Conservation (phyloP, 2,329 filamentous ascomycete genomes). For the Zymoseptoria passerinii region DNA sequence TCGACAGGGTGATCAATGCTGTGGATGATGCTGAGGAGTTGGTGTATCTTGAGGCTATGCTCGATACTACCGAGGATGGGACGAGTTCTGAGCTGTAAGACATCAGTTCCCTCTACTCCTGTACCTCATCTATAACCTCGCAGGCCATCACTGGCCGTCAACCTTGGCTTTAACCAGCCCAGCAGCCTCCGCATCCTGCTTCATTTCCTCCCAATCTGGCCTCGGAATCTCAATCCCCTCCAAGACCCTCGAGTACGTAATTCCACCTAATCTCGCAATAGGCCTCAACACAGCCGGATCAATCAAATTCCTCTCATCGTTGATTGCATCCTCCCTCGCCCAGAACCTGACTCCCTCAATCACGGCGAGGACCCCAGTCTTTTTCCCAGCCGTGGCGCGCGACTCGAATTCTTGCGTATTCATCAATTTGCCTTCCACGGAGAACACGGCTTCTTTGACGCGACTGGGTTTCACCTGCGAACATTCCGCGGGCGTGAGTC, state of each 20-base stretch:
- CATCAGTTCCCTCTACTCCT: background rate
- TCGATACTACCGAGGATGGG: constrained; percentile 8
- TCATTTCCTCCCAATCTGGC: constrained; percentile 42
- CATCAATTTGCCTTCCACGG: constrained; percentile 71
- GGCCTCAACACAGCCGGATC: constrained; percentile 68
- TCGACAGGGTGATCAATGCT: constrained; percentile 50
- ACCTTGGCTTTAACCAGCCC: constrained; percentile 46
- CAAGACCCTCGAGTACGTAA: constrained; percentile 66
- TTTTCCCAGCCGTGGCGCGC: constrained; percentile 59
- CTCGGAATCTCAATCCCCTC: constrained; percentile 65
- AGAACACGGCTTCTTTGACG: constrained; percentile 75
- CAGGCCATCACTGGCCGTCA: constrained; percentile 30
- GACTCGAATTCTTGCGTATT: constrained; percentile 70
- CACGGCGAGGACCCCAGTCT: constrained; percentile 64
- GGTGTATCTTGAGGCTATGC: constrained; percentile 41
- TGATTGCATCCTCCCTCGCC: constrained; percentile 80
- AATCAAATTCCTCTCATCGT: constrained; percentile 64
- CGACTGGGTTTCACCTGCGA: constrained; percentile 60
- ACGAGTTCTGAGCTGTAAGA: background rate
- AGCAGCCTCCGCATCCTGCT: constrained; percentile 44
- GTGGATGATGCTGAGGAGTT: constrained; percentile 46
- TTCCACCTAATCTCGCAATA: constrained; percentile 72
- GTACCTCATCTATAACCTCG: constrained; percentile 1
- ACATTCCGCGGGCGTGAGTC: constrained; percentile 61
- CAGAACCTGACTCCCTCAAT: constrained; percentile 83